A percentile compares a stretch with the other conserved stretches of the same genome.
Conservation (phyloP, 768 basidiomycete species). For the Ephemerocybe angulata region DNA sequence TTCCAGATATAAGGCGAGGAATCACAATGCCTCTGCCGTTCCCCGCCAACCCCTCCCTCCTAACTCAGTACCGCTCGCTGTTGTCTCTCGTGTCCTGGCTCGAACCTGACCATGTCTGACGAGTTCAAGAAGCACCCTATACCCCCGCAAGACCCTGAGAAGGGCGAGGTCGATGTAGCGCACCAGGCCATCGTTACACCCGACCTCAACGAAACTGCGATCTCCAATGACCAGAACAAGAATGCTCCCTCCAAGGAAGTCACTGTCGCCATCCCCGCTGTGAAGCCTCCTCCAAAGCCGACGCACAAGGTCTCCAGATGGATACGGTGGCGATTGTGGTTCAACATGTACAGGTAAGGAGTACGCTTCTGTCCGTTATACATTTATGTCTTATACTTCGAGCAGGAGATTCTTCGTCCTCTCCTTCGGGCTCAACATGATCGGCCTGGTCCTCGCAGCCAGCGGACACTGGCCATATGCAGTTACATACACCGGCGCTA, state of each 20-base stretch:
- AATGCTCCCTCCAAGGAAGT: conserved; percentile 34
- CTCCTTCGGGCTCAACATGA: conserved; percentile 56
- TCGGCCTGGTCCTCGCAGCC: conserved; percentile 57
- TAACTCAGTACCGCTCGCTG: conserved; percentile 15
- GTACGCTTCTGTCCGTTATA: not conserved
- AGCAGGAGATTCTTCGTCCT: conserved; percentile 67
- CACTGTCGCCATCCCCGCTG: conserved; percentile 28
- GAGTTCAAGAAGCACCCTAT: conserved; percentile 35
- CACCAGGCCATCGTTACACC: conserved; percentile 15
- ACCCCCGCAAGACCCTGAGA: conserved; percentile 53
- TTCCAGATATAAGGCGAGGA: conserved; percentile 27
- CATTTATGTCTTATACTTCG: not conserved
- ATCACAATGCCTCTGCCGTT: conserved; percentile 3
- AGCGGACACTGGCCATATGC: conserved; percentile 67
- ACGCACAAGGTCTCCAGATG: conserved; percentile 60
- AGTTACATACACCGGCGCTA: conserved; percentile 54
- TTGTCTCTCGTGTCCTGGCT: conserved; percentile 17
- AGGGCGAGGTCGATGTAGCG: conserved; percentile 48
- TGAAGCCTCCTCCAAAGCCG: conserved; percentile 38
- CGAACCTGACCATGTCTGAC: conserved; percentile 39
- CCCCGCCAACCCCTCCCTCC: conserved; percentile 18
- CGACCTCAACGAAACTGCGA: conserved; percentile 1
- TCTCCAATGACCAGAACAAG: conserved; percentile 40
- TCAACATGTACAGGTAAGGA: conserved; percentile 63
- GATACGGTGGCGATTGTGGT: conserved; percentile 62